Base-by-base conservation (phyloP, 129 eudicot genomes). In the Deinandra increscens region DNA sequence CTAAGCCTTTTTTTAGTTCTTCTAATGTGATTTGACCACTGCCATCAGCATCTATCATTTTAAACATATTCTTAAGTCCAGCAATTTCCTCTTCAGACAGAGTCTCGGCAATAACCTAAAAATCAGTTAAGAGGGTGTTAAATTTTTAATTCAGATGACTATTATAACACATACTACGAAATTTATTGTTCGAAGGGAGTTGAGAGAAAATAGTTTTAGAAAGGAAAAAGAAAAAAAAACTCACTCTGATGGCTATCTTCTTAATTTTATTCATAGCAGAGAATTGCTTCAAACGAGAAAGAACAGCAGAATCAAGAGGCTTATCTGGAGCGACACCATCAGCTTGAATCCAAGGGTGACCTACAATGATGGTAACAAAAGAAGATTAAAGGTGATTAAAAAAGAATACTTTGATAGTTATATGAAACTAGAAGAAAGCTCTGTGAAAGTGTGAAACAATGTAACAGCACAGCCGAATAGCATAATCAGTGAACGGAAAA, bases 81-180 rank as follows among this genome's bases (percentile, higher is more conserved):
- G 96, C 97, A 33, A 91, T 91, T 81, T 91, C 97, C 75, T 91
- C 97, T 80, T 88, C 97, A 14, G 97, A 91, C 59, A 91, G 79
- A 54, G 76, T 86, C 78, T 91, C 97, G 34, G 97, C 97, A 68
- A 91, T 91, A 15, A 91, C 89, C 97, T 91, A 71, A 31, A 31
- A 72, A 70, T 54, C 31, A 79, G 37, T 45, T 64, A 61, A 45
- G 19, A 76, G n/a, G 61, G 64, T 14, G 69, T 53, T 51, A 19
- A 31, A 26, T 17, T 69, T 45, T 51, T 23, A 55, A 17, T 14
- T 53, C 5, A 34, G 15, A 51, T 5, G 13, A 49, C 0, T 18
- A 3, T 17, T 51, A 26, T 38, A 14, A 46, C 46, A 7, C 56
- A 59, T 54, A 11, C 51, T 26, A 50, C 38, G 31, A 49, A 5